phyloP scores from a whole-genome alignment of 345 rosid genomes.

The Erysimum cheiranthoides region DNA sequence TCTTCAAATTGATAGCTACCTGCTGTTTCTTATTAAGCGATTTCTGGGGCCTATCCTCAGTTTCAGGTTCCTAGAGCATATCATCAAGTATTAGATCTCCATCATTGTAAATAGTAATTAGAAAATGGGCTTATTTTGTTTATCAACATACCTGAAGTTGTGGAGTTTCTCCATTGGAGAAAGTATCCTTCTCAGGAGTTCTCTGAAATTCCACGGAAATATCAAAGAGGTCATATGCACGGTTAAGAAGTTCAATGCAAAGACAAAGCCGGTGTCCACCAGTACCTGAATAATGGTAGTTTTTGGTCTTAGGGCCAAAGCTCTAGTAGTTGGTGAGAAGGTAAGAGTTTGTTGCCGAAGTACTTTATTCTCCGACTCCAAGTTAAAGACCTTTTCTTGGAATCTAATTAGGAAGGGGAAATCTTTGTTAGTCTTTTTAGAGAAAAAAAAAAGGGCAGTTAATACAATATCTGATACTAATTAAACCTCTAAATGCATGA shows the following conservation, averaged over 20 bases:
- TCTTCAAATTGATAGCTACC: constrained; percentile 52
- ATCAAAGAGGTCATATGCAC: constrained; percentile 28
- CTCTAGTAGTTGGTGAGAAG: constrained; percentile 76
- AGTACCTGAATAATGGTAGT: constrained; percentile 72
- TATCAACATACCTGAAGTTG: constrained; percentile 51
- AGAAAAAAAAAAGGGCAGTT: background rate
- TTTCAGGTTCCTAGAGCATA: constrained; percentile 61
- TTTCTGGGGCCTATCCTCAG: constrained; percentile 83
- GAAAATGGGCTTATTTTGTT: constrained; percentile 23
- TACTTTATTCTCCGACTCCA: constrained; percentile 92
- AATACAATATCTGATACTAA: constrained; percentile 20
- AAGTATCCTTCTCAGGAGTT: constrained; percentile 67
- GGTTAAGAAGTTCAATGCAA: constrained; percentile 18
- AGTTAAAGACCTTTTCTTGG: constrained; percentile 77
- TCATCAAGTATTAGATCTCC: constrained; percentile 45
- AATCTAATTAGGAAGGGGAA: constrained; percentile 34
- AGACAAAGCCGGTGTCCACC: constrained; percentile 30
- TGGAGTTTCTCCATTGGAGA: constrained; percentile 69
- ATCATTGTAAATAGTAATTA: constrained; percentile 32
- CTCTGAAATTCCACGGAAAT: constrained; percentile 62
- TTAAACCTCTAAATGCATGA: constrained; percentile 11
- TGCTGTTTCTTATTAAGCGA: constrained; percentile 95
- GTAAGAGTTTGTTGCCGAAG: constrained; percentile 88
- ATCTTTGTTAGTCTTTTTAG: constrained; percentile 10
- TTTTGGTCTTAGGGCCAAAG: constrained; percentile 64